These are phyloP conservation scores for Suillus clintonianus DNA, from an alignment of 768 basidiomycete species.

Conservation along the genomic window DNA sequence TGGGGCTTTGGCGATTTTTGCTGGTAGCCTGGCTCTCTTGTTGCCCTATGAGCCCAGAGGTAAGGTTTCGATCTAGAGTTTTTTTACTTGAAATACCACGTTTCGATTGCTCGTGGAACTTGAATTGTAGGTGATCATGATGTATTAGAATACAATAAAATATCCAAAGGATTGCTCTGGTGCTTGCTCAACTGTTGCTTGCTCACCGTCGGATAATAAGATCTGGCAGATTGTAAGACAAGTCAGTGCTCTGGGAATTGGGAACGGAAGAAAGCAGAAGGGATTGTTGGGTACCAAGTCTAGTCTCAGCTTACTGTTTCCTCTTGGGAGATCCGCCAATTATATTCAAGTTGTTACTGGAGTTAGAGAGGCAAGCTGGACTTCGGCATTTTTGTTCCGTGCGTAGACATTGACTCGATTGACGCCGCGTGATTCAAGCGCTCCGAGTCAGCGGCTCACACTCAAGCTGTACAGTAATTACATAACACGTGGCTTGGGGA, in stretches of 20 bases:
- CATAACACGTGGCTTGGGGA: too few relatives aligned
- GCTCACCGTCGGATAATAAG: background rate
- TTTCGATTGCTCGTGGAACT: background rate
- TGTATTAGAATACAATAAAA: background rate
- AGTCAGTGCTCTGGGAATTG: background rate
- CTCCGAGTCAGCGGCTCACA: too few relatives aligned
- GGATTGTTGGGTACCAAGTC: conserved; percentile 38
- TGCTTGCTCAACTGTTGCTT: background rate
- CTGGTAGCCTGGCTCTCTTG: conserved; percentile 59
- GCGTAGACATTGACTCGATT: too few relatives aligned
- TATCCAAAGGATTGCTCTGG: background rate
- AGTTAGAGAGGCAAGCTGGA: conserved; percentile 46
- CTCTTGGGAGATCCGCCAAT: conserved; percentile 47
- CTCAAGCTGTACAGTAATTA: too few relatives aligned
- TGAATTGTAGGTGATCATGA: too few relatives aligned
- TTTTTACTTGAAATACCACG: background rate
- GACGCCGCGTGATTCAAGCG: too few relatives aligned
- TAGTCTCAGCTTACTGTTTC: conserved; percentile 40
- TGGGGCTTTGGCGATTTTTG: conserved; percentile 61
- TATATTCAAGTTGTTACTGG: conserved; percentile 7
- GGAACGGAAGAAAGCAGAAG: background rate
- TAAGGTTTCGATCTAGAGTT: conserved; percentile 61
- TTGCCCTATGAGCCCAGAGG: conserved; percentile 77
- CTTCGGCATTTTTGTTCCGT: too few relatives aligned
- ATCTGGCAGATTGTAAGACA: background rate